Conservation (phyloP, 306 rosid species). For the Quercus rubra region DNA sequence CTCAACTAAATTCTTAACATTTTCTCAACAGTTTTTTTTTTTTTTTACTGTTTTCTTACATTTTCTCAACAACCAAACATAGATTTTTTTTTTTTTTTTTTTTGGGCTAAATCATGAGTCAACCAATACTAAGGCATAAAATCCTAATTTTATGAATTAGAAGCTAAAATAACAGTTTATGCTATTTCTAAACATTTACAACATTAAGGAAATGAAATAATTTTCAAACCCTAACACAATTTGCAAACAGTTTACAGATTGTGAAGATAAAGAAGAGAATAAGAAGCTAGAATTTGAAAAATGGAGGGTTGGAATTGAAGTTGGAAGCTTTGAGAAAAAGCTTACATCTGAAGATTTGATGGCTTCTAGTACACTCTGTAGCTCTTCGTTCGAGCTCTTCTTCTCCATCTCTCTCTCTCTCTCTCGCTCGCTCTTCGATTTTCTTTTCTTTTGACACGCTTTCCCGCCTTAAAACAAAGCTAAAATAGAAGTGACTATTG, state of each 20-base stretch:
- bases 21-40: not conserved
- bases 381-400: slow-evolving; percentile 36
- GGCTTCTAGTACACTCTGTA: slow-evolving; percentile 53
- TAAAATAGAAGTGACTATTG: too few species aligned
- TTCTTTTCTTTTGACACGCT: not conserved
- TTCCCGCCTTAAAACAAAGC: slow-evolving; percentile 42
- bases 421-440: not conserved
- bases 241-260: not conserved
- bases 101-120: not conserved
- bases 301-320: not conserved
- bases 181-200: not conserved
- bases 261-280: not conserved
- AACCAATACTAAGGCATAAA: not conserved
- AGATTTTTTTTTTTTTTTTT: too few species aligned
- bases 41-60: not conserved
- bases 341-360: slow-evolving; percentile 79
- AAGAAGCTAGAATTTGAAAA: not conserved
- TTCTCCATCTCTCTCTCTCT: slow-evolving; percentile 49
- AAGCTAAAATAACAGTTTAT: not conserved
- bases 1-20: not conserved
- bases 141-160: not conserved
- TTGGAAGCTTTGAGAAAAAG: not conserved
- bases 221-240: not conserved
- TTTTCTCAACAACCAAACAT: not conserved
- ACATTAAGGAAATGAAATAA: not conserved